These are phyloP conservation scores for Solanum chilense DNA, from an alignment of 257 asterid species.

Conservation along the genomic window DNA sequence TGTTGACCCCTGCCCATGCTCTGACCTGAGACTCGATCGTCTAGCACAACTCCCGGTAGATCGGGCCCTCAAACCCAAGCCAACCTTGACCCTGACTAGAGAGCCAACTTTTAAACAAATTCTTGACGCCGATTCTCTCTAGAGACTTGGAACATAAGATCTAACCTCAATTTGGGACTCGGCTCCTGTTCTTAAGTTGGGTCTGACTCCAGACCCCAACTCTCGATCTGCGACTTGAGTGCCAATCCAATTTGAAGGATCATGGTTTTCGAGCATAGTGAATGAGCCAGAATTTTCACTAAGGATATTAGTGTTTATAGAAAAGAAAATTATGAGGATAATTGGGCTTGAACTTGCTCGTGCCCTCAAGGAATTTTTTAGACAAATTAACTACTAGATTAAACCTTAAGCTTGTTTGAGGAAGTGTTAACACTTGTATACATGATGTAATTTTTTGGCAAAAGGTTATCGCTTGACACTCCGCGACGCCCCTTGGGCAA, in stretches of 20 bases:
- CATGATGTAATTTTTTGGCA: no score
- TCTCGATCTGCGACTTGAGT: neutral
- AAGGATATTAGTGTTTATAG: no score
- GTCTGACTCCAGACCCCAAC: neutral
- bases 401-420: no score
- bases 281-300: no score
- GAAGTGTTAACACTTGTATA: no score
- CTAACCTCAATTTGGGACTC: neutral
- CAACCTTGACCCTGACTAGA: neutral
- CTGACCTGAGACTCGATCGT: neutral
- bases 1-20: neutral
- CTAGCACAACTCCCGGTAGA: neutral
- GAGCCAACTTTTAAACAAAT: neutral
- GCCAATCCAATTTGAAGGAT: neutral
- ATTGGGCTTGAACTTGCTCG: no score
- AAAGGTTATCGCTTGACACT: no score
- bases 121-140: neutral
- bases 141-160: neutral
- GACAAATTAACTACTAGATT: no score
- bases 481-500: no score
- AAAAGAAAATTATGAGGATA: no score
- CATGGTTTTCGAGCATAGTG: neutral
- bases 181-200: neutral
- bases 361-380: rapidly evolving
- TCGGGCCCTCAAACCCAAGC: neutral